phyloP scores from a whole-genome alignment of 495 filamentous ascomycete genomes.

The Penicillium desertorum region DNA sequence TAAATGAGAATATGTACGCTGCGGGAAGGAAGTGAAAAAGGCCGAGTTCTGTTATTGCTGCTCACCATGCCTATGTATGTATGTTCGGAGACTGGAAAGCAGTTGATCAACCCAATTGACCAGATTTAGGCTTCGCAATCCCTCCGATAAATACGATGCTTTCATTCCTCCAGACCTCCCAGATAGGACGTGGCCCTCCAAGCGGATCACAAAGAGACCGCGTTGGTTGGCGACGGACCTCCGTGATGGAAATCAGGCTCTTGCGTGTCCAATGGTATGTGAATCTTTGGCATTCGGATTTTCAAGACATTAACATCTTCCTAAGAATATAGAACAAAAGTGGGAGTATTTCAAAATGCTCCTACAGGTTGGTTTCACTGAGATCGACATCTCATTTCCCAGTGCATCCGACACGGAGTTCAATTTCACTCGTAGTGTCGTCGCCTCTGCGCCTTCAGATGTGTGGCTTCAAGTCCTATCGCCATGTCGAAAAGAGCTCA shows the following conservation, averaged over 20 bases:
- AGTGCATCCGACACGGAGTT: conserved; percentile 84
- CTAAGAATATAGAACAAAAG: conserved; percentile 65
- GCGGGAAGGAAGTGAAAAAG: too few relatives aligned
- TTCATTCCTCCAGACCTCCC: conserved; percentile 8
- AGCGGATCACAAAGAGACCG: conserved; percentile 34
- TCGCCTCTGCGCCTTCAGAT: conserved; percentile 75
- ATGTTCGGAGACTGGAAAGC: not conserved
- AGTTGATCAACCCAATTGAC: not conserved
- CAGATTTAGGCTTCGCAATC: conserved; percentile 11
- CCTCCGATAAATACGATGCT: conserved; percentile 12
- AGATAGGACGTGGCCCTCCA: conserved; percentile 10
- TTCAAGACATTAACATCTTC: not conserved
- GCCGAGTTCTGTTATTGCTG: not conserved
- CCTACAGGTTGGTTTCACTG: conserved; percentile 80
- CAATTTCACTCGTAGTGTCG: conserved; percentile 72
- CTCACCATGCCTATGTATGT: not conserved
- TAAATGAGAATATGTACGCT: not conserved
- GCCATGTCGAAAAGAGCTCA: conserved; percentile 82
- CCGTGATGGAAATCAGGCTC: conserved; percentile 74
- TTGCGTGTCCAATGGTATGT: conserved; percentile 69
- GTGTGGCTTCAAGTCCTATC: conserved; percentile 87
- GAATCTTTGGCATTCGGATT: conserved; percentile 30
- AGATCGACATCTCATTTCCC: conserved; percentile 89
- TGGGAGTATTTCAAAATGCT: conserved; percentile 85
- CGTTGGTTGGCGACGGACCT: conserved; percentile 77